Percentiles rank a stretch among this genome's conserved stretches.
Conservation (phyloP, 306 rosid species). For the Vigna trinervia region DNA sequence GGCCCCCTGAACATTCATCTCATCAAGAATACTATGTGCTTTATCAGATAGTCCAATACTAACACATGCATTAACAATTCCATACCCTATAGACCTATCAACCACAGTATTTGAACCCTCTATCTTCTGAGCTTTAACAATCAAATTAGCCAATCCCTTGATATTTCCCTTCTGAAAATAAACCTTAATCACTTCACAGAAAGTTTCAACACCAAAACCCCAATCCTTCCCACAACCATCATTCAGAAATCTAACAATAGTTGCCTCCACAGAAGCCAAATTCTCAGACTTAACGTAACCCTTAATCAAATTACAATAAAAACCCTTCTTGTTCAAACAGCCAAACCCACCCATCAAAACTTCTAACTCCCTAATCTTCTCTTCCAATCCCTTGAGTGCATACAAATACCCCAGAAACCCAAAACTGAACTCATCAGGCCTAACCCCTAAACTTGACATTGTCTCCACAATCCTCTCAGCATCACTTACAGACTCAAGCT, state of each 20-base stretch:
- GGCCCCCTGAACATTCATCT: constrained; percentile 75
- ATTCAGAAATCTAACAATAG: constrained; percentile 63
- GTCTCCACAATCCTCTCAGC: constrained; percentile 73
- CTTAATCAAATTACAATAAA: constrained; percentile 63
- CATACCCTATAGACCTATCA: constrained; percentile 72
- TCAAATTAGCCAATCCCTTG: constrained; percentile 68
- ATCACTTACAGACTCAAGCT: constrained; percentile 71
- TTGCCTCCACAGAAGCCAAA: constrained; percentile 66
- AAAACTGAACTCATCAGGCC: constrained; percentile 80
- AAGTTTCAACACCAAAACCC: constrained; percentile 69
- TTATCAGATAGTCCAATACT: constrained; percentile 72
- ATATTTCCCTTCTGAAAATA: constrained; percentile 60
- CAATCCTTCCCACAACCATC: constrained; percentile 54
- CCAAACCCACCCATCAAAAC: constrained; percentile 70
- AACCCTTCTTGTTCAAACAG: constrained; percentile 49
- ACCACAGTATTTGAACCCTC: constrained; percentile 57
- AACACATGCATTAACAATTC: constrained; percentile 83
- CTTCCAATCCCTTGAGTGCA: constrained; percentile 76
- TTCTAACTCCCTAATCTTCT: constrained; percentile 67
- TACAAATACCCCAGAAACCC: constrained; percentile 85
- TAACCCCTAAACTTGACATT: constrained; percentile 67
- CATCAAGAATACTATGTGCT: constrained; percentile 84
- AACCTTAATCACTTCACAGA: constrained; percentile 67
- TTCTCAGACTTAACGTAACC: constrained; percentile 75
- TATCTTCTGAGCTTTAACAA: constrained; percentile 73